Evolutionary conservation across 2,329 filamentous ascomycete genomes (phyloP), one percentile per base, ranked within the genome.

Genomic region (Aspergillus sp.): DNA sequence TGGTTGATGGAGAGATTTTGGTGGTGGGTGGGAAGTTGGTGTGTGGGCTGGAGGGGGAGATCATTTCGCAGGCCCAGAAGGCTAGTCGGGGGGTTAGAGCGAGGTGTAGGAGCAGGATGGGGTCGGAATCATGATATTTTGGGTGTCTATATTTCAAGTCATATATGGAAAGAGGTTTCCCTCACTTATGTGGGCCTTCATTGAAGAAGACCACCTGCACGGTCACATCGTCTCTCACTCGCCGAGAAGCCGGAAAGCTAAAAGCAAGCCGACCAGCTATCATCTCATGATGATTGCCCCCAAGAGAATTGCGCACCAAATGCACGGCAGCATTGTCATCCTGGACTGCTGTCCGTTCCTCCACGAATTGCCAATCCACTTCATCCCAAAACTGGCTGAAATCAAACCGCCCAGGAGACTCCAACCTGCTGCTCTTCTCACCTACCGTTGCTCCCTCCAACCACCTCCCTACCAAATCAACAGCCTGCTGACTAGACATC

Each of bases 401-500:
- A 41, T 72, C 68, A 15, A 66, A 68, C 10, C 57, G 54, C 30
- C 61, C 50, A 51, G 66, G 51, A 10, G 55, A 57, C 2, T 71
- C 68, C n/a, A 70, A 67, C 15, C 72, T 66, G 36, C 70, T 69
- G 50, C 69, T 74, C n/a, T 27, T 53, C 72, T 71, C 41, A 75
- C 72, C 21, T 74, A 11, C 30, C 2, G 68, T 25, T 27, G 25
- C 25, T 78, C 74, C 23, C 76, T 63, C 75, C 10, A 84, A 70
- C 86, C 87, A 90, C 60, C 75, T 77, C 39, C 79, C 78, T 0
- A 88, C 83, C 30, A 86, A 80, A 21, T 81, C 76, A 1, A 89
- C 86, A 0, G 84, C 86, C 64, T 88, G 77, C 47, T 83, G 78
- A 62, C 76, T 86, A 10, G 79, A 80, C 21, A 89, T 80, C 52